Evolutionary conservation across 176 grass and related monocot genomes (phyloP), one percentile per base, ranked within the genome.

Genomic region (Triticum turgidum): DNA sequence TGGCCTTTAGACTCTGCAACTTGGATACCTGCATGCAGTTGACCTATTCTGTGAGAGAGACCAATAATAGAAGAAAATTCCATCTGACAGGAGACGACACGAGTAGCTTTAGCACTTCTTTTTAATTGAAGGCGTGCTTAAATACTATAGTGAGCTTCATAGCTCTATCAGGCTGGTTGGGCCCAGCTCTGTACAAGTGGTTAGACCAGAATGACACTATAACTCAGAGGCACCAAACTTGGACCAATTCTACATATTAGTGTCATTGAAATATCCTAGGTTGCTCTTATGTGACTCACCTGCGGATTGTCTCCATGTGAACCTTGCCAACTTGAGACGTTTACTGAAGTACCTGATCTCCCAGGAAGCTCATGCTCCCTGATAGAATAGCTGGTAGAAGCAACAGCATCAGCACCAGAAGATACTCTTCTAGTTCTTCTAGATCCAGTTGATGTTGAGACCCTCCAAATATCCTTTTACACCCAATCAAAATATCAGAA

Each of bases 391-490:
- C 86, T 98, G 71, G 82, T 91, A 62, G 96, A 90, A 82, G 94
- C 54, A 90, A 86, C 84, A 92, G 82, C 83, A 91, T 99, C 94
- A 29, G 78, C 61, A 76, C 90, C 89, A 68, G 87, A 83, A 90
- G 95, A 94, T 59, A 80, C 80, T 92, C 93, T 88, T 87, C 94
- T 96, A 79, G 91, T 87, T 80, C 89, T 91, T 88, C 94, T 93
- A 74, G 94, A 72, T 61, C 97, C 94, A 83, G 90, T 73, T 61
- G 94, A 93, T n/a, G 97, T 99, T 79, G 97, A 99, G 88, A 99
- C 97, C 88, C 92, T 94, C 94, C 94, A 99, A 85, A 99, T 89
- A 81, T 99, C 97, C 97, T 98, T 83, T 89, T 87, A 88, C 59
- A 88, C 44, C 58, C 65, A 52, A 71, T 9, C 64, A 72, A 84